Base-by-base conservation (phyloP, 495 filamentous ascomycete genomes). In the Clohesyomyces aquaticus region DNA sequence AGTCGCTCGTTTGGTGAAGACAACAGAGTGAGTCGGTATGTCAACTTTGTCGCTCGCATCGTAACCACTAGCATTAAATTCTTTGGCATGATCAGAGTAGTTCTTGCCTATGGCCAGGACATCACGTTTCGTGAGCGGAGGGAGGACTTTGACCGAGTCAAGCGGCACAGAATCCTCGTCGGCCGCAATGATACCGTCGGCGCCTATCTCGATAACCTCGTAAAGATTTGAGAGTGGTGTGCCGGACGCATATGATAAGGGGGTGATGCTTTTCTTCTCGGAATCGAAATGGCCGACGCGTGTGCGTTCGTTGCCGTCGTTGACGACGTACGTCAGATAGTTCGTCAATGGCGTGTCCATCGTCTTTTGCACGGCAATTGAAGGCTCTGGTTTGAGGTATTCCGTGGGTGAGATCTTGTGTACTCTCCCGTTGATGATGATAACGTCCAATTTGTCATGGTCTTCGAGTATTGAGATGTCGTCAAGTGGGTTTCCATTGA, bases 81-180 rank as follows among this genome's bases (percentile, higher is more conserved):
- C 79, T 14, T 59, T 71, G 6, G 78, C 77, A 66, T 85, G 82
- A 58, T 82, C 79, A 27, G 69, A 73, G 70, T 85, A 85, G 51
- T 85, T 84, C 69, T 84, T 83, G 6, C 82, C 82, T 12, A 85
- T 77, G 3, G 77, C 77, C 1, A 84, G 71, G 8, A 85, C 69
- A 68, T 84, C 82, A n/a, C 82, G 75, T 8, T 73, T 80, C 8
- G 73, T 69, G 59, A 85, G 74, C 0, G 82, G 78, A 0, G 82
- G 72, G 1, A 82, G 75, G 9, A 80, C 55, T 49, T 78, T 75
- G 14, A 79, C 77, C 14, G 32, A 6, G 32, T 38, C 32, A 6
- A 38, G 14, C 14, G 32, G 32, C 6, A 38, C 14, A 14, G 32
- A 6, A 38, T 38, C n/a, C n/a, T n/a, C 32, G 32, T 38, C 32